Base-by-base conservation (phyloP, 148 eudicot genomes). In the Fagopyrum esculentum region DNA sequence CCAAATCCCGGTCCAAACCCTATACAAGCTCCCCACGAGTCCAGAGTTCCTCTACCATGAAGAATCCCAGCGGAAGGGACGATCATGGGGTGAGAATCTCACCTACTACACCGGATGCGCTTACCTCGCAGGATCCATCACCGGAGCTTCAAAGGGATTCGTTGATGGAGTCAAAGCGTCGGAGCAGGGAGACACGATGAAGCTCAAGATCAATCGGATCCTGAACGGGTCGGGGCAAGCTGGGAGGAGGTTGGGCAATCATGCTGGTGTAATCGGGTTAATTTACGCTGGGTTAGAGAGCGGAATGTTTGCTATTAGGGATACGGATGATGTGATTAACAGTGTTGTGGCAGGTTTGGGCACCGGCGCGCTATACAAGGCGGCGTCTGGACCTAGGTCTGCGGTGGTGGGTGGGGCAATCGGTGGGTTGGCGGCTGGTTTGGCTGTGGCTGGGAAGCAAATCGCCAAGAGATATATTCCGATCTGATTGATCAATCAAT, bases 331-430 rank as follows among this genome's bases (percentile, higher is more conserved):
- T 76, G 80, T 87, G 13, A 3, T 85, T 17, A 93, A 89, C 55
- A 89, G 97, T 73, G 90, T 93, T 51, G 97, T 79, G 75, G 97
- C 97, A 45, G 98, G 98, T 11, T 78, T 93, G 63, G 89, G 90
- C 10, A 93, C 98, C 0, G 98, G 98, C 2, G 98, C 81, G 3
- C 57, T 93, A 0, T 93, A 82, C 60, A 87, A 81, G 91, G 98
- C 98, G 30, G 97, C 97, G 45, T 70, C 87, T 0, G 97, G 97
- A 7, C 86, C 84, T 13, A 79, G 91, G 74, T 89, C 97, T 15
- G 93, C 95, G 4, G 98, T 97, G 0, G 84, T 93, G 74, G 97
- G 91, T 0, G 97, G 98, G 2, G 98, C 95, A 4, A 83, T 89
- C 29, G 98, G 98, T 4, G 98, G 97, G 0, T 63, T 91, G 35